phyloP scores from a whole-genome alignment of 2,329 filamentous ascomycete genomes.

The Xenoacremonium recifei region DNA sequence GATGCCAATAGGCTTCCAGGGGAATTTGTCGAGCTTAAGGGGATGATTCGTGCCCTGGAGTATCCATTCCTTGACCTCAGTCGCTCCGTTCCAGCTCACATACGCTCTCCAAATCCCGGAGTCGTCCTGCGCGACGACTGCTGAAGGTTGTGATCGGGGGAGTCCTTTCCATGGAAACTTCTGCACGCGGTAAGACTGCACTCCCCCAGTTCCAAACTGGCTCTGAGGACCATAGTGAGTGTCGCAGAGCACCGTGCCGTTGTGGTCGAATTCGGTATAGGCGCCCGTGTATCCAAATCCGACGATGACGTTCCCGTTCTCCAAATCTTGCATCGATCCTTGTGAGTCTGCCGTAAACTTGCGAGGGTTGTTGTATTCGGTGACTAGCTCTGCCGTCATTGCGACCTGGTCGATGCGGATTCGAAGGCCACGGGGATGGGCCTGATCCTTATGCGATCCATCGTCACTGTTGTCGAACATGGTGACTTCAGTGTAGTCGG shows the following conservation, averaged over 20 bases:
- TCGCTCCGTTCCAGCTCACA: slow-evolving; percentile 38
- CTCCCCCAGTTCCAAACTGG: slow-evolving; percentile 10
- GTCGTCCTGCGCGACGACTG: slow-evolving; percentile 3
- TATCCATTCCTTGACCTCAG: slow-evolving; percentile 33
- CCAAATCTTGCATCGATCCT: slow-evolving; percentile 23
- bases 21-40: slow-evolving; percentile 1
- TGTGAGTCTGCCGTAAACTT: slow-evolving; percentile 7
- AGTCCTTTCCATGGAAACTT: slow-evolving; percentile 26
- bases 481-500: slow-evolving; percentile 42
- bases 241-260: slow-evolving; percentile 19
- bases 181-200: slow-evolving; percentile 28
- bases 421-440: slow-evolving; percentile 21
- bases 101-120: slow-evolving; percentile 23
- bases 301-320: slow-evolving; percentile 41
- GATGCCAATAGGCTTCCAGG: background rate
- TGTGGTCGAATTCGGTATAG: slow-evolving; percentile 25
- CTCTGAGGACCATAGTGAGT: slow-evolving; percentile 23
- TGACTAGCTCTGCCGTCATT: slow-evolving; percentile 6
- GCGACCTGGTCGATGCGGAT: slow-evolving; percentile 5
- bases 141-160: slow-evolving; percentile 16
- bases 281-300: slow-evolving; percentile 36
- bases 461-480: slow-evolving; percentile 53
- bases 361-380: slow-evolving; percentile 10
- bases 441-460: slow-evolving; percentile 33
- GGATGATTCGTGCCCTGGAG: slow-evolving; percentile 32